Base-by-base conservation (phyloP, 2,329 filamentous ascomycete species). In the Fusarium palustre region DNA sequence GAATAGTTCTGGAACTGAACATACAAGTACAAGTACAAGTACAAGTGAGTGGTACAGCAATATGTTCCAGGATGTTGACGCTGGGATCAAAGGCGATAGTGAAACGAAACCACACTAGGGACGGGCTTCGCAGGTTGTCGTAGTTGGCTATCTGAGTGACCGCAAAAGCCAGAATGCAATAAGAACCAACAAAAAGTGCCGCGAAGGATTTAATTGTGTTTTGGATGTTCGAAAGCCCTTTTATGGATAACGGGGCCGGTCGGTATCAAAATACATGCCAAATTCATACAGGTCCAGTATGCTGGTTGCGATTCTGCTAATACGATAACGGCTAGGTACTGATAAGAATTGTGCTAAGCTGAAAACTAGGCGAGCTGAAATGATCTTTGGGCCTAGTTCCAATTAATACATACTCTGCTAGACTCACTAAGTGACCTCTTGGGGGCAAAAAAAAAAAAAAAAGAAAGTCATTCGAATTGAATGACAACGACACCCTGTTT, bases 291-390 rank as follows among this genome's bases (percentile, higher is more conserved):
- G 7, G 25, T 25, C 25, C 25, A 7, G 11, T 18, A 33, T 49
- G 13, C 9, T 18, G 24, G 55, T 18, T 18, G 28, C 16, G 49
- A 25, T 18, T 36, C 18, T n/a, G 11, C 38, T 38, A 39, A 30
- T 25, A 39, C n/a, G 33, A 47, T 18, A 28, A 43, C 12, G 18
- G 28, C 24, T n/a, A n/a, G n/a, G n/a, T n/a, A 4, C 22, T 38
- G 18, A 25, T 38, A 24, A n/a, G 33, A 22, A 50, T 25, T 50
- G 13, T 50, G 13, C 18, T 28, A n/a, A 50, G 24, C 24, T 50
- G 33, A 39, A 50, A 28, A 50, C 18, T n/a, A 50, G 33, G 18
- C 22, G 20, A 34, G 46, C 20, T 49, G 46, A 25, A 28, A 7
- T 18, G 13, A 12, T 15, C 4, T 25, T 18, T 25, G 41, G 16